These are phyloP conservation scores for Solanum medicagineum DNA, from an alignment of 257 asterid genomes.

Conservation along the genomic window DNA sequence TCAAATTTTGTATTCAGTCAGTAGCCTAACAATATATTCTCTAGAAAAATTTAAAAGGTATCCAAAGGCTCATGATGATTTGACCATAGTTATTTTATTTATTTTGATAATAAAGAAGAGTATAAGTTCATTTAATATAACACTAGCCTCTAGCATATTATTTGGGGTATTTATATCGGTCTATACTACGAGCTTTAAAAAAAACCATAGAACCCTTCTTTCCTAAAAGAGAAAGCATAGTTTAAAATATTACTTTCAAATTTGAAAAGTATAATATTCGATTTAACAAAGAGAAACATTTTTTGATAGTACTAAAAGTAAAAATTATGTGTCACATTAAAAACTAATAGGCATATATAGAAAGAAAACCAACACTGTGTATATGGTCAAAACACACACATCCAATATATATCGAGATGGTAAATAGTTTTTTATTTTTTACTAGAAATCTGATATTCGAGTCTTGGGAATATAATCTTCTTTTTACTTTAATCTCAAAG, in stretches of 20 bases:
- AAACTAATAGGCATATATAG: neutral
- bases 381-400: neutral
- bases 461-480: neutral
- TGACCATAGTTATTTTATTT: neutral
- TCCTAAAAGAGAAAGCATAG: neutral
- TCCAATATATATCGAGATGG: neutral
- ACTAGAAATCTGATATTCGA: accelerated
- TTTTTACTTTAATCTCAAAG: neutral
- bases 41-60: neutral
- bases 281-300: neutral
- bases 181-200: neutral
- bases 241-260: neutral
- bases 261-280: neutral
- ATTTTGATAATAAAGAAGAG: neutral
- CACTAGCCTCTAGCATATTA: neutral
- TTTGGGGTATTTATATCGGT: neutral
- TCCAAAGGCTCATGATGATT: constrained; percentile 5
- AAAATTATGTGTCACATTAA: neutral
- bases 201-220: neutral
- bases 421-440: neutral
- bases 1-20: neutral
- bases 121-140: constrained; percentile 8
- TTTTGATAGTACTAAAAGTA: neutral
- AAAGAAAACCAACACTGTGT: neutral
- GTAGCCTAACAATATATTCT: neutral